phyloP scores from a whole-genome alignment of 768 basidiomycete genomes.

The Filobasidium wieringae region DNA sequence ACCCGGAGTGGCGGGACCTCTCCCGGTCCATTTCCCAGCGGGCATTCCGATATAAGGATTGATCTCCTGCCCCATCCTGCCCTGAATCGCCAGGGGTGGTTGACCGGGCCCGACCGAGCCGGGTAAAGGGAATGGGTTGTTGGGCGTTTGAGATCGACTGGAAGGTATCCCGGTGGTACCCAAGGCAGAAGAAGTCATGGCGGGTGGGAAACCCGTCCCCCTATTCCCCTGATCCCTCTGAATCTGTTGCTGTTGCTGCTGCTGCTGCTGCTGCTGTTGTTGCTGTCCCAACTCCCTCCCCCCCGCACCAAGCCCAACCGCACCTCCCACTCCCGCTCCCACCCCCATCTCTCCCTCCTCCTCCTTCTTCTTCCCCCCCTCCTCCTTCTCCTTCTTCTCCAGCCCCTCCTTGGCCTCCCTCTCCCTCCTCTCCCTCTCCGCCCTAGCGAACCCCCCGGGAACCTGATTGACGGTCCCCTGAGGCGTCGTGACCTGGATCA shows the following conservation, averaged over 20 bases:
- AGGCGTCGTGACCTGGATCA: constrained; percentile 37
- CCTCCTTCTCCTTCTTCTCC: constrained; percentile 10
- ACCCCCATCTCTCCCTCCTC: not conserved
- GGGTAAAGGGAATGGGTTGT: not conserved
- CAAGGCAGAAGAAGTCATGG: too few relatives aligned
- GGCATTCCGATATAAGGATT: too few relatives aligned
- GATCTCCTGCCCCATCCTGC: too few relatives aligned
- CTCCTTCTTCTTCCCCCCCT: not conserved
- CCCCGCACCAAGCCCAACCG: not conserved
- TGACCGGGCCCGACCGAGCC: too few relatives aligned
- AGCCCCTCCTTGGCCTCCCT: constrained; percentile 16
- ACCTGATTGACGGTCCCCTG: constrained; percentile 35
- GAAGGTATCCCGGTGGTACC: too few relatives aligned
- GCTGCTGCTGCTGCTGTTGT: not conserved
- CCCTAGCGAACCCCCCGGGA: constrained; percentile 28
- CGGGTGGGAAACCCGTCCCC: not conserved
- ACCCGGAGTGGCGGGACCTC: constrained; percentile 29
- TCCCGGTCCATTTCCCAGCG: not conserved
- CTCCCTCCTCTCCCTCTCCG: constrained; percentile 24
- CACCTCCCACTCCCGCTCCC: not conserved
- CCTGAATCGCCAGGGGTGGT: too few relatives aligned
- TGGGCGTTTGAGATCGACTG: constrained; percentile 8
- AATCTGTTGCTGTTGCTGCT: not conserved
- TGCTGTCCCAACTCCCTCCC: not conserved
- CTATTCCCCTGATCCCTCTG: not conserved